phyloP scores from a whole-genome alignment of 768 basidiomycete genomes.

The Crepidotus variabilis region DNA sequence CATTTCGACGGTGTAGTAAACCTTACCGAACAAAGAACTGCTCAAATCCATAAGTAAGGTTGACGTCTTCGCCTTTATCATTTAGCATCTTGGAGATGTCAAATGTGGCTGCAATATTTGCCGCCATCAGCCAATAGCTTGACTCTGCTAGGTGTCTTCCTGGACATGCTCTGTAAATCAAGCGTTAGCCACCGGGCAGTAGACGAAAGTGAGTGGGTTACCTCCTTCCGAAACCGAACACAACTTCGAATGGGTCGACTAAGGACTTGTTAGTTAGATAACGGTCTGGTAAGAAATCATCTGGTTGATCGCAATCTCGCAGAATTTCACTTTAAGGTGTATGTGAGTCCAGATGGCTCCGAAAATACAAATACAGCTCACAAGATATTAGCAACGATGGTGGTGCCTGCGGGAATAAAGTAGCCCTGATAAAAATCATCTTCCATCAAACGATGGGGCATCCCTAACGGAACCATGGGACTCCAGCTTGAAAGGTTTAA shows the following conservation, averaged over 20 bases:
- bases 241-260: slow-evolving; percentile 42
- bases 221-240: slow-evolving; percentile 60
- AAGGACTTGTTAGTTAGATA: slow-evolving; percentile 35
- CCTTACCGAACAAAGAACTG: slow-evolving; percentile 45
- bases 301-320: slow-evolving; percentile 41
- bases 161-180: slow-evolving; percentile 42
- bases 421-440: slow-evolving; percentile 47
- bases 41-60: slow-evolving; percentile 32
- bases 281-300: slow-evolving; percentile 47
- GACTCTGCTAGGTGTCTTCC: slow-evolving; percentile 50
- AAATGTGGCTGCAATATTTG: slow-evolving; percentile 41
- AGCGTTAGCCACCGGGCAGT: background rate
- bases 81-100: slow-evolving; percentile 39
- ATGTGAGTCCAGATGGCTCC: background rate
- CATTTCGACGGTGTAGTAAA: background rate
- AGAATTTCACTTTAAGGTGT: slow-evolving; percentile 33
- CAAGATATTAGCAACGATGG: slow-evolving; percentile 41
- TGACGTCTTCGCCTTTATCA: slow-evolving; percentile 36
- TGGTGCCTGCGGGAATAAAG: slow-evolving; percentile 42
- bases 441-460: slow-evolving; percentile 50
- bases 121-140: slow-evolving; percentile 41
- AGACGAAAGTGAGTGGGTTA: slow-evolving; percentile 13
- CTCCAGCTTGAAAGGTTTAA: slow-evolving; percentile 34
- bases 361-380: slow-evolving; percentile 18
- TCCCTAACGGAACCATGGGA: slow-evolving; percentile 44